Evolutionary conservation across 1,284 basidiomycete species (phyloP), one percentile per base, ranked within the genome.

Genomic region (Ceratobasidium theobromae): DNA sequence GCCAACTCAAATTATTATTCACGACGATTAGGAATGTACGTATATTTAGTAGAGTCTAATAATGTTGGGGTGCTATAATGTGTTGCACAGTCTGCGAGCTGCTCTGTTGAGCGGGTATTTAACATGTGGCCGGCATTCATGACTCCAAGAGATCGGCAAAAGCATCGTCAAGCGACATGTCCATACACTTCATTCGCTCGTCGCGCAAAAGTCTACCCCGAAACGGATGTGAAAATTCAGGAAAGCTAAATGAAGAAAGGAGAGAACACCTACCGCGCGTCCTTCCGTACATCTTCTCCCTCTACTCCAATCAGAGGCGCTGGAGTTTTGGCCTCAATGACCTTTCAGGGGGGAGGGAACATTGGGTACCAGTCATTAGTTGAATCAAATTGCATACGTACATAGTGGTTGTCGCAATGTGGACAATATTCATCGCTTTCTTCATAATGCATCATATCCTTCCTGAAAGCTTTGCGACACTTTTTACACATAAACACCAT

Each of bases 401-500:
- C 95, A 76, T 95, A 98, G 75, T 95, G 93, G 75, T 99, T 98
- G 76, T 97, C 95, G 75, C 96, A 98, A 77, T 98, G 90, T 0
- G 97, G 96, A 75, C 97, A 99, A 76, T 88, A 98, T 78, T 99
- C 96, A 75, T 99, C 96, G 70, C 91, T 91, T 75, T 97, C 94
- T 73, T 99, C 97, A 74, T 93, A 98, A 28, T 77, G 79, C 0
- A 81, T 72, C 88, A 98, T 93, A 76, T 98, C 93, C 78, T 99
- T 98, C 69, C 96, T 79, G 76, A 99, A 98, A 1, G 93, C 95
- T 78, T 95, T 95, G 75, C 91, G 91, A 81, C 97, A 99, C 78
- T 98, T 97, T 78, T 99, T 99, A 82, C 97, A 99, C 72, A 92
- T 79, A 75, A 99, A 97, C 0, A 81, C 81, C 93, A 99, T 95